Evolutionary conservation across 768 basidiomycete species (phyloP).

Genomic region (Aureoboletus auriporus): DNA sequence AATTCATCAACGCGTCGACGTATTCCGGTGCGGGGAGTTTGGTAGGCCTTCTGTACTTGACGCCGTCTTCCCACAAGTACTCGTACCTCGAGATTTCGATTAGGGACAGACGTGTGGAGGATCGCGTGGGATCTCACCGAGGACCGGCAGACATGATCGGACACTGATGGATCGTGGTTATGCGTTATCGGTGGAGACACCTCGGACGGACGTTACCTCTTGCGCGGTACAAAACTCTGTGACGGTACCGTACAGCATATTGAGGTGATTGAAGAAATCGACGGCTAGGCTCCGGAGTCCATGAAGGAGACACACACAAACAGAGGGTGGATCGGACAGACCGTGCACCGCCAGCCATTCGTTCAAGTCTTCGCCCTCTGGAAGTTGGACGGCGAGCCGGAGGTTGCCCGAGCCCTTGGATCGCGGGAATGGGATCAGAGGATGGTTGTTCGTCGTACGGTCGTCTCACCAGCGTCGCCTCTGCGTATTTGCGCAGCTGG

Average conservation of each 20-base stretch:
- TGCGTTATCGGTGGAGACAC: not conserved
- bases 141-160: slow-evolving; percentile 97
- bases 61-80: slow-evolving; percentile 92
- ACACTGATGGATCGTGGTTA: slow-evolving; percentile 46
- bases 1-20: slow-evolving; percentile 98
- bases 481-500: slow-evolving; percentile 95
- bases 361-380: slow-evolving; percentile 94
- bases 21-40: slow-evolving; percentile 95
- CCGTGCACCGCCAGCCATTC: slow-evolving; percentile 99
- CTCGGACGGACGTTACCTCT: slow-evolving; percentile 62
- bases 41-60: slow-evolving; percentile 83
- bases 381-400: slow-evolving; percentile 85
- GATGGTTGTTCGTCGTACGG: too few species aligned
- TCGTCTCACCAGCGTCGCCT: slow-evolving; percentile 75
- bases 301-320: not conserved
- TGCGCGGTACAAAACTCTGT: slow-evolving; percentile 96
- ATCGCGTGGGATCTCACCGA: slow-evolving; percentile 46
- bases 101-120: not conserved
- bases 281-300: slow-evolving; percentile 62
- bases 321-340: slow-evolving; percentile 33
- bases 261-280: slow-evolving; percentile 99
- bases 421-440: not conserved
- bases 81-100: slow-evolving; percentile 64
- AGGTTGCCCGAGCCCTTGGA: slow-evolving; percentile 91
- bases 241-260: slow-evolving; percentile 98